Conservation (phyloP, 176 grass and related monocot genomes). For the Carex cristatella region DNA sequence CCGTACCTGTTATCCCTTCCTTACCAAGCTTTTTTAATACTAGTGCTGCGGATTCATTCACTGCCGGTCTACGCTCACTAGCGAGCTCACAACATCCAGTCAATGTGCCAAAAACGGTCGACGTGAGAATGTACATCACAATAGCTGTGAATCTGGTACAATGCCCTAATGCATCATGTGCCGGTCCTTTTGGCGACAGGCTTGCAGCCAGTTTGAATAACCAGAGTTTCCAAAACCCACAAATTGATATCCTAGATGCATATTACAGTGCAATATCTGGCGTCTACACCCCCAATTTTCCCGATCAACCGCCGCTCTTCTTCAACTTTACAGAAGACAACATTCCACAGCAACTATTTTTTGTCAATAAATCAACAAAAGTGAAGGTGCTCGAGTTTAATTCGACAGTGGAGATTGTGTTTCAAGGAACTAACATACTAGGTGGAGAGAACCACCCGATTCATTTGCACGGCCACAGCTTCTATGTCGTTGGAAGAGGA, state of each 20-base stretch:
- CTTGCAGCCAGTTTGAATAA: conserved; percentile 62
- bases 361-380: conserved; percentile 27
- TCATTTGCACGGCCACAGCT: conserved; percentile 53
- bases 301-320: conserved; percentile 14
- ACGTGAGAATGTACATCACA: conserved; percentile 29
- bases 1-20: background rate
- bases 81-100: background rate
- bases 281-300: conserved; percentile 27
- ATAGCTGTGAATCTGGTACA: background rate
- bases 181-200: conserved; percentile 22
- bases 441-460: conserved; percentile 57
- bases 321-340: conserved; percentile 42
- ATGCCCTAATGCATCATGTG: background rate
- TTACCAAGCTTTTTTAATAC: conserved; percentile 32
- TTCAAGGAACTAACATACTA: conserved; percentile 50
- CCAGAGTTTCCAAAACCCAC: conserved; percentile 27
- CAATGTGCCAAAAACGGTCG: conserved; percentile 32
- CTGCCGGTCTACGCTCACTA: conserved; percentile 39
- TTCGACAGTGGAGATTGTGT: conserved; percentile 39
- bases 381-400: conserved; percentile 38
- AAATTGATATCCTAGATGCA: conserved; percentile 23
- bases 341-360: background rate
- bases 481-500: conserved; percentile 47
- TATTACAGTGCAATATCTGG: conserved; percentile 27
- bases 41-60: conserved; percentile 35